Percentiles rank a stretch among this genome's conserved stretches.
Evolutionary conservation across 164 flowering plant species (phyloP).

Genomic region (Taxillus chinensis): DNA sequence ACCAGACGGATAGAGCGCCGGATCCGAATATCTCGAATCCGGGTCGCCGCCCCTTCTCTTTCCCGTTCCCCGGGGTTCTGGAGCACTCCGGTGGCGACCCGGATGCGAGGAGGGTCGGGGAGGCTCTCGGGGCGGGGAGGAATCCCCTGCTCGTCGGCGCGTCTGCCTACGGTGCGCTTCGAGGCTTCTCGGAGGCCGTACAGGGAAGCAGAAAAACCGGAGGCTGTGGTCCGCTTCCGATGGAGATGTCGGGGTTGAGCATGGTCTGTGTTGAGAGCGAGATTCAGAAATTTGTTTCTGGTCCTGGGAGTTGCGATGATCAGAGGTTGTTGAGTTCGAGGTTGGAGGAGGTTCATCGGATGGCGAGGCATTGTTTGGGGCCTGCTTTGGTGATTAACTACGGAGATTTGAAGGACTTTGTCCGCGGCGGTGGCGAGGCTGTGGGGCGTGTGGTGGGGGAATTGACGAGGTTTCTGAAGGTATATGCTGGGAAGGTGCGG

Average conservation of each 20-base stretch:
- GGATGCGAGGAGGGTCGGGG: conserved; percentile 45
- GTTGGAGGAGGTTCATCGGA: conserved; percentile 34
- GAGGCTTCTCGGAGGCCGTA: conserved; percentile 34
- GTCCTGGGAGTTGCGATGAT: conserved; percentile 20
- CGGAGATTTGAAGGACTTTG: conserved; percentile 61
- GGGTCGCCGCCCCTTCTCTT: conserved; percentile 24
- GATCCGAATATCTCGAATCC: conserved; percentile 9
- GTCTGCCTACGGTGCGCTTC: conserved; percentile 42
- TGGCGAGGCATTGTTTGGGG: conserved; percentile 21
- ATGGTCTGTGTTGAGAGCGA: conserved; percentile 38
- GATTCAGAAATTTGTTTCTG: conserved; percentile 20
- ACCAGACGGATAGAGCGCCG: conserved; percentile 15
- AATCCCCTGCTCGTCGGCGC: conserved; percentile 79
- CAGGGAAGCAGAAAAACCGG: conserved; percentile 15
- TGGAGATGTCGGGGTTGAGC: conserved; percentile 36
- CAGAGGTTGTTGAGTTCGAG: conserved; percentile 19
- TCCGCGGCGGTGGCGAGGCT: conserved; percentile 20
- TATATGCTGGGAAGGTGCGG: conserved; percentile 46
- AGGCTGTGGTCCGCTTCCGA: conserved; percentile 22
- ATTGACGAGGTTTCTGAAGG: conserved; percentile 37
- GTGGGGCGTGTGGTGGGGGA: conserved; percentile 27
- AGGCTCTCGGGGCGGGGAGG: conserved; percentile 45
- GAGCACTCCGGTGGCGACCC: conserved; percentile 31
- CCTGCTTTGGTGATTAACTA: conserved; percentile 49
- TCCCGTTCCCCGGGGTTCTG: conserved; percentile 33